A percentile compares a stretch with the other conserved stretches of the same genome.
Evolutionary conservation across 805 yeast genomes (phyloP).

Genomic region (Sungouiozyma intestinalis): DNA sequence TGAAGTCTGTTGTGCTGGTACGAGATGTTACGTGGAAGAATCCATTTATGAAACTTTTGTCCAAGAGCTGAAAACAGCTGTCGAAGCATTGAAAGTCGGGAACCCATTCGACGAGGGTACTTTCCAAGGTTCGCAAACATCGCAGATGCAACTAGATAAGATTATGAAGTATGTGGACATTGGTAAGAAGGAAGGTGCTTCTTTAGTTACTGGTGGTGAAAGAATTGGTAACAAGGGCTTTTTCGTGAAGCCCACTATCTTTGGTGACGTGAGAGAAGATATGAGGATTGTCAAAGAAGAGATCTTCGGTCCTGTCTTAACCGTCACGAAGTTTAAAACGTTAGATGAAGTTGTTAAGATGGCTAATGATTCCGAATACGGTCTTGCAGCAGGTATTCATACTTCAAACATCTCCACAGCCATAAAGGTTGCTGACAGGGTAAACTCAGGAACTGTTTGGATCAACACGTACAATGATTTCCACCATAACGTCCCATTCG

Average conservation of each 20-base stretch:
- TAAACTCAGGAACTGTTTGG: constrained; percentile 78
- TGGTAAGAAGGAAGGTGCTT: constrained; percentile 62
- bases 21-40: constrained; percentile 73
- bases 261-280: constrained; percentile 66
- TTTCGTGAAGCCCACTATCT: constrained; percentile 74
- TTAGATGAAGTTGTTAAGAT: constrained; percentile 62
- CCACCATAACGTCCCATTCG: constrained; percentile 81
- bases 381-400: constrained; percentile 83
- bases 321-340: constrained; percentile 60
- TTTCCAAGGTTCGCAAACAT: constrained; percentile 69
- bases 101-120: constrained; percentile 62
- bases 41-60: constrained; percentile 59
- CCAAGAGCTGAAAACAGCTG: constrained; percentile 40
- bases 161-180: constrained; percentile 51
- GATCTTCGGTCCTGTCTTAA: constrained; percentile 83
- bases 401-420: constrained; percentile 59
- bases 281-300: constrained; percentile 77
- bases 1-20: constrained; percentile 89
- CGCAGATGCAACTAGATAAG: constrained; percentile 54
- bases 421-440: constrained; percentile 49
- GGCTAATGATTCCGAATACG: constrained; percentile 72
- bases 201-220: constrained; percentile 72
- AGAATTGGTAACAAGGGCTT: constrained; percentile 60
- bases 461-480: constrained; percentile 78
- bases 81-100: constrained; percentile 54